Evolutionary conservation across 1,139 yeast genomes (phyloP), one percentile per base, ranked within the genome.

Genomic region (Scheffersomyces segobiensis): DNA sequence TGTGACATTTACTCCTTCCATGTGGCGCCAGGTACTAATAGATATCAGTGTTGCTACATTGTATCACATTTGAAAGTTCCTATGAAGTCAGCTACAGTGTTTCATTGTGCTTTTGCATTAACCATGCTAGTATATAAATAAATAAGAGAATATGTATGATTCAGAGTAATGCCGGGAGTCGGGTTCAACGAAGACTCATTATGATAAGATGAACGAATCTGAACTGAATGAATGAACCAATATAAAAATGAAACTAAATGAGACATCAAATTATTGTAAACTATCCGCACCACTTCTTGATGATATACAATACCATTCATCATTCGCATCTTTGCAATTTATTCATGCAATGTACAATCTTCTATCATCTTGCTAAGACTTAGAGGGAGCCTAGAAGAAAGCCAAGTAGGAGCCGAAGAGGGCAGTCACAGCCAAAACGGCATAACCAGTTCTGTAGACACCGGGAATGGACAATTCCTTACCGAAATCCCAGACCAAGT

Each of bases 371-470:
- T 32, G 42, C 17, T 17, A 14, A 17, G 50, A 52, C 42, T 62
- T 70, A 77, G 58, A 76, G 77, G 73, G 80, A 81, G 50, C 42
- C 61, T 70, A 77, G 58, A 76, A 77, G 73, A 80, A 81, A 57
- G 84, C 71, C 63, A 85, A 78, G 73, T 78, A 84, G 46, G 91
- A 68, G 55, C 97, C 92, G 42, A 87, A 70, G 56, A 89, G 67
- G 39, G 88, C 89, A 54, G 96, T 80, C 66, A 85, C 79, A 48
- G 87, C 98, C 63, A 93, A 74, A 39, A 93, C 97, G 56, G 85
- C 79, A 76, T 92, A 92, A 63, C 98, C 98, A 53, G 98, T 93
- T 78, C 90, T 86, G 85, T 90, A 90, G 61, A 96, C 98, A 66
- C 97, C 98, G 72, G 88, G 85, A 65, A 91, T 69, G 63, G 93